Evolutionary conservation across 2,329 filamentous ascomycete genomes (phyloP).

Genomic region (Fusarium fujikuroi): DNA sequence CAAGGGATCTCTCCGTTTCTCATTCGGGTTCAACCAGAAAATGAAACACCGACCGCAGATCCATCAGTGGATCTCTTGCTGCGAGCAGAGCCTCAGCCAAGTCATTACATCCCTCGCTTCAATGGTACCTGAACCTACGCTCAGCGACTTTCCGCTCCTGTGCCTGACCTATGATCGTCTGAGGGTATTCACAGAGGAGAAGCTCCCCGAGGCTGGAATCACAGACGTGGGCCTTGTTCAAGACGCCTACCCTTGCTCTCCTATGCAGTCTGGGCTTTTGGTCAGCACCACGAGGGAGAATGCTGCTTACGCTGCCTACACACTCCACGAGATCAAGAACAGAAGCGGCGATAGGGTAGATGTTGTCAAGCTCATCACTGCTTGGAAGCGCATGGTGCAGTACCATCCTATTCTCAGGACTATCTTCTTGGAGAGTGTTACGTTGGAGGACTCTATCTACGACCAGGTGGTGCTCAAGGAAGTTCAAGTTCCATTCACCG

Average conservation of each 20-base stretch:
- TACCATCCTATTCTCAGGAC: slow-evolving; percentile 58
- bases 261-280: slow-evolving; percentile 53
- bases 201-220: slow-evolving; percentile 25
- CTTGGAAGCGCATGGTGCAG: slow-evolving; percentile 55
- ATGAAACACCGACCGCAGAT: slow-evolving; percentile 55
- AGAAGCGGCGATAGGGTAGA: slow-evolving; percentile 34
- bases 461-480: slow-evolving; percentile 57
- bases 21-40: slow-evolving; percentile 56
- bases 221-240: slow-evolving; percentile 20
- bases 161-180: slow-evolving; percentile 34
- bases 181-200: slow-evolving; percentile 14
- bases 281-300: slow-evolving; percentile 54
- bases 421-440: slow-evolving; percentile 59
- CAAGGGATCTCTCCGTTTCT: slow-evolving; percentile 55
- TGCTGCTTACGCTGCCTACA: slow-evolving; percentile 50
- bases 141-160: slow-evolving; percentile 34
- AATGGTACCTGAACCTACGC: slow-evolving; percentile 18
- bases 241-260: slow-evolving; percentile 52
- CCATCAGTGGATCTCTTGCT: slow-evolving; percentile 26
- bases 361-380: slow-evolving; percentile 15
- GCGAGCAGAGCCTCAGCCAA: slow-evolving; percentile 7
- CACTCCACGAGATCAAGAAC: slow-evolving; percentile 40
- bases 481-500: slow-evolving; percentile 9
- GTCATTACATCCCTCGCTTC: slow-evolving; percentile 1
- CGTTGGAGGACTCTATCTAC: slow-evolving; percentile 55